These are phyloP conservation scores for Cenchrus americanus DNA, from an alignment of 176 grass and related monocot genomes.

Conservation along the genomic window DNA sequence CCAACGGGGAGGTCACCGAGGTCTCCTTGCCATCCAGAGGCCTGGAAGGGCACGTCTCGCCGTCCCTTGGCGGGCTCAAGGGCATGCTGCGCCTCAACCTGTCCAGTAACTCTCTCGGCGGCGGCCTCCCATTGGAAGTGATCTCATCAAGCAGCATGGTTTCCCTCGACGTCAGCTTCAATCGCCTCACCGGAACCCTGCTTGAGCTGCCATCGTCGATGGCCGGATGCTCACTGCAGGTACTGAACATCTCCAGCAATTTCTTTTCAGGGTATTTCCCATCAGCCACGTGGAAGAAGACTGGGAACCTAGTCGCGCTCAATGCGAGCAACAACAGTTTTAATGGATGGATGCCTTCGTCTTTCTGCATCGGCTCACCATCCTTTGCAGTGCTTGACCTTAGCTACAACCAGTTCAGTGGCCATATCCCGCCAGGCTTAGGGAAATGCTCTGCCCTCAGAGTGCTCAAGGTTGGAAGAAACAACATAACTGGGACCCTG, in stretches of 20 bases:
- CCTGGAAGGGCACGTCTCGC: constrained; percentile 9
- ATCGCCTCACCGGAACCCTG: background rate
- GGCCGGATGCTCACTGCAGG: background rate
- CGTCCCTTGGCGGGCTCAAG: background rate
- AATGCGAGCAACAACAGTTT: constrained; percentile 18
- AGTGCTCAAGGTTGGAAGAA: background rate
- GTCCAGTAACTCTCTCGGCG: background rate
- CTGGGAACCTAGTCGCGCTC: background rate
- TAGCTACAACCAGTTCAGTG: constrained; percentile 3
- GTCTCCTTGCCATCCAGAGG: constrained; percentile 24
- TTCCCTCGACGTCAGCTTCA: constrained; percentile 14
- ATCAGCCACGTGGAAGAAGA: background rate
- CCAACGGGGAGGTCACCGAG: background rate
- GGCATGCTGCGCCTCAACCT: background rate
- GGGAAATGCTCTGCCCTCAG: background rate
- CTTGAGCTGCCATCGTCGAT: constrained; percentile 2
- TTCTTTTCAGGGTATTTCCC: constrained; percentile 2
- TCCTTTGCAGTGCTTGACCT: constrained; percentile 2
- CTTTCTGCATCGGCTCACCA: constrained; percentile 10
- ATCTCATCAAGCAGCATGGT: background rate
- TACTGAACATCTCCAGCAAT: constrained; percentile 9
- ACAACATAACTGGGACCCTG: background rate
- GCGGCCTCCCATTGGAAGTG: background rate
- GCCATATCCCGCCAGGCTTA: background rate
- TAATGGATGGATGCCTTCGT: background rate